phyloP scores from a whole-genome alignment of 2,329 filamentous ascomycete genomes.

The Fusarium clavum region DNA sequence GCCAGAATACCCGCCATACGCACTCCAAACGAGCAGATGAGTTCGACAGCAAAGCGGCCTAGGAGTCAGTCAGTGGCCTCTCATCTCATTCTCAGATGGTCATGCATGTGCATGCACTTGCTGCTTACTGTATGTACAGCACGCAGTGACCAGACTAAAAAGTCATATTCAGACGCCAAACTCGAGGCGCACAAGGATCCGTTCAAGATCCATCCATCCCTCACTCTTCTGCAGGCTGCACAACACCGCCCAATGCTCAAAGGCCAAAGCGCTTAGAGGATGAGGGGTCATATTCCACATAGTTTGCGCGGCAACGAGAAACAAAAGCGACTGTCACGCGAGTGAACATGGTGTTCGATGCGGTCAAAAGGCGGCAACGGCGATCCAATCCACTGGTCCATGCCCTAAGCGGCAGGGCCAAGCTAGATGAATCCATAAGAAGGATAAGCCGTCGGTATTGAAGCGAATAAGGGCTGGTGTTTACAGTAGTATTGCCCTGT shows the following conservation, averaged over 20 bases:
- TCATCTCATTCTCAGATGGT: neutral
- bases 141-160: neutral
- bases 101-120: neutral
- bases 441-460: slow-evolving; percentile 2
- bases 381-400: slow-evolving; percentile 19
- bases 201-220: slow-evolving; percentile 6
- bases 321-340: slow-evolving; percentile 21
- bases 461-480: slow-evolving; percentile 11
- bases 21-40: neutral
- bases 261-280: slow-evolving; percentile 21
- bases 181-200: slow-evolving; percentile 1
- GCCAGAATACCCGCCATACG: slow-evolving; percentile 8
- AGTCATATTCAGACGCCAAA: neutral
- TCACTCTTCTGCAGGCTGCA: slow-evolving; percentile 13
- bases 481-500: neutral
- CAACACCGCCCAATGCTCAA: slow-evolving; percentile 24
- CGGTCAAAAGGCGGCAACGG: slow-evolving; percentile 34
- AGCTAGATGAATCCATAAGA: neutral
- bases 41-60: neutral
- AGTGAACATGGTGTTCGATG: slow-evolving; percentile 33
- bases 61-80: neutral
- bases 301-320: slow-evolving; percentile 5
- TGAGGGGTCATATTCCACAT: slow-evolving; percentile 18
- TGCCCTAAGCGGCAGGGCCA: slow-evolving; percentile 15
- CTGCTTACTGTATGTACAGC: neutral